Evolutionary conservation across 371 early-diverging fungal genomes (phyloP), one percentile per base, ranked within the genome.

Genomic region (Mortierella sp.): DNA sequence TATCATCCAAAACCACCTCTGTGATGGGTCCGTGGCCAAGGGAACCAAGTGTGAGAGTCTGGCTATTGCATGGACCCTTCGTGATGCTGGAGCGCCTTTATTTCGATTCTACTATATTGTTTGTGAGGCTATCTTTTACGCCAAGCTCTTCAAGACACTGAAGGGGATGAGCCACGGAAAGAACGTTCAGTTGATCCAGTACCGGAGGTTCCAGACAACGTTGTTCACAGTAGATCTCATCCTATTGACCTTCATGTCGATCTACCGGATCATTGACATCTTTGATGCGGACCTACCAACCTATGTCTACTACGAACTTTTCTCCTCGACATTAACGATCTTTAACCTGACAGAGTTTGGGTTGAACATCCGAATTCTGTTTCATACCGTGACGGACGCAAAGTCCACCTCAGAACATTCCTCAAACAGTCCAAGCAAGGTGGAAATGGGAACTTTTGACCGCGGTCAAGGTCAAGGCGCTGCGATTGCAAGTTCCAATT

Each of bases 261-360:
- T 77, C 50, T 72, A 72, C 32, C 61, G 77, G 5, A 65, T 77
- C 58, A 50, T 66, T 36, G 72, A 64, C 6, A 68, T 69, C 69
- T 72, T 70, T 45, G 57, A 72, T 66, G 61, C 68, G 62, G 43
- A 3, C 7, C 58, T 72, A 19, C 77, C 73, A 3, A 72, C 72
- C 45, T 72, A 77, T 19, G 73, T 72, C 62, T 72, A 77, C 58
- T 60, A 58, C 3, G 73, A 77, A 47, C 58, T 72, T 33, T 72
- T 77, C 57, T 77, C 77, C 15, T 77, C 77, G 33, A 77, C 77
- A 1, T 63, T 77, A 57, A 77, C 77, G 9, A 77, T 77, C 61
- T 77, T 77, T 19, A 77, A 67, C 15, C 24, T 77, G 57, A 72
- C 77, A 40, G 77, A 77, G 48, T 77, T 77, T 72, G 77, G 77